phyloP scores from a whole-genome alignment of 1,284 basidiomycete genomes.

The Moesziomyces globuligerus region DNA sequence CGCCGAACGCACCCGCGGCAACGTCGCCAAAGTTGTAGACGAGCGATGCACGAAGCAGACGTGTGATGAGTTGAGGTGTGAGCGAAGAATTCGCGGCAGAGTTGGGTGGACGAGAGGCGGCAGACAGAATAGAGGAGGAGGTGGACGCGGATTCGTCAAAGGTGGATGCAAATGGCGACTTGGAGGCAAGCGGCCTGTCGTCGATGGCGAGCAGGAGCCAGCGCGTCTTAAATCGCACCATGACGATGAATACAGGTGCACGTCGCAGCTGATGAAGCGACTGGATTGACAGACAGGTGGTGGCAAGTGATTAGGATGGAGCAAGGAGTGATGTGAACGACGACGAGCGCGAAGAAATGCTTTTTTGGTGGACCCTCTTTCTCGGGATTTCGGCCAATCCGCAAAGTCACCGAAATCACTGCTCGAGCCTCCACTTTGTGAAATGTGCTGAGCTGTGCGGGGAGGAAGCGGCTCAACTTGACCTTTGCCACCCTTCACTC shows the following conservation, averaged over 20 bases:
- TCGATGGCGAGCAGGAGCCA: slow-evolving; percentile 49
- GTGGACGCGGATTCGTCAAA: slow-evolving; percentile 4
- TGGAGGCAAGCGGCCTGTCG: slow-evolving; percentile 17
- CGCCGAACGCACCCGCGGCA: slow-evolving; percentile 39
- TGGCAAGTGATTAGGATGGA: background rate
- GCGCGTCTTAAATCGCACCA: slow-evolving; percentile 54
- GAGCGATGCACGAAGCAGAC: slow-evolving; percentile 38
- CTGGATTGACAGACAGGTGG: background rate
- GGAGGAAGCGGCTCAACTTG: background rate
- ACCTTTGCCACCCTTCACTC: background rate
- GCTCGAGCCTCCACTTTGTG: no score
- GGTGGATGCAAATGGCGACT: slow-evolving; percentile 10
- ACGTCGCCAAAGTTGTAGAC: slow-evolving; percentile 48
- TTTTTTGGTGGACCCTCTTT: no score
- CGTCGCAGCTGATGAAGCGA: background rate
- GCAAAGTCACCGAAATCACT: no score
- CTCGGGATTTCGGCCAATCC: no score
- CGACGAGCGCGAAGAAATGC: no score
- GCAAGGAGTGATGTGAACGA: background rate
- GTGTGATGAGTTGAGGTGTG: slow-evolving; percentile 36
- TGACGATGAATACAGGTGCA: background rate
- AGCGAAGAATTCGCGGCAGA: slow-evolving; percentile 3
- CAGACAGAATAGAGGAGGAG: slow-evolving; percentile 9
- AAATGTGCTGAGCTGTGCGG: slow-evolving; percentile 17
- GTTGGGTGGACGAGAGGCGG: no score